Evolutionary conservation across 495 filamentous ascomycete species (phyloP), one percentile per base, ranked within the genome.

Genomic region (Aspergillus sclerotioniger): DNA sequence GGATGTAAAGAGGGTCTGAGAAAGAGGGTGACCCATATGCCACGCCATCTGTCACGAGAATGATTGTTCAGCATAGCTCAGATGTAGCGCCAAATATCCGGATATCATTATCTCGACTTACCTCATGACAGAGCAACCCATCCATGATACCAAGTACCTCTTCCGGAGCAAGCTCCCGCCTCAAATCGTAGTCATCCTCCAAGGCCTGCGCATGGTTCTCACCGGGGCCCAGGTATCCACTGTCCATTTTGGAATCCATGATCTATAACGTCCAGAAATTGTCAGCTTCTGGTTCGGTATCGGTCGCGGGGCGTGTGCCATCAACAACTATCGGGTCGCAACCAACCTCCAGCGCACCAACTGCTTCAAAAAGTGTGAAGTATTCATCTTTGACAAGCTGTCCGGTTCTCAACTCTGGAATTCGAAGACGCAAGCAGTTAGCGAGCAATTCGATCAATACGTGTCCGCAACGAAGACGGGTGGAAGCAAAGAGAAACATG

Each of bases 241-340:
- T 96, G 67, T 98, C 94, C 94, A 98, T 98, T 71, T 97, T 98
- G 0, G 88, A 86, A 67, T 98, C 94, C 92, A 96, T 96, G 57
- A 98, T 93, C 94, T 98, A 62, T 55, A 7, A 44, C 20, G 53
- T 17, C 16, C 31, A 35, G 28, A 15, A 49, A 47, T 8, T 20
- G 31, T 69, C 46, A 69, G 57, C 31, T 32, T 28, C 31, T 21
- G 8, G 43, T 8, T 33, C 6, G 25, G 10, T 7, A 25, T 35
- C 21, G 44, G 44, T 41, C 37, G 39, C 31, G 32, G 15, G 37
- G 37, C 13, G 13, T 41, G 13, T 41, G n/a, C n/a, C 37, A n/a
- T 41, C 35, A 53, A 45, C 0, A 10, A 39, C n/a, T 20, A 39
- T 20, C 51, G 25, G 32, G 21, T 29, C 49, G 55, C 31, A 55